Evolutionary conservation across 208 protist genomes (phyloP).

Genomic region (Crithidia fasciculata): DNA sequence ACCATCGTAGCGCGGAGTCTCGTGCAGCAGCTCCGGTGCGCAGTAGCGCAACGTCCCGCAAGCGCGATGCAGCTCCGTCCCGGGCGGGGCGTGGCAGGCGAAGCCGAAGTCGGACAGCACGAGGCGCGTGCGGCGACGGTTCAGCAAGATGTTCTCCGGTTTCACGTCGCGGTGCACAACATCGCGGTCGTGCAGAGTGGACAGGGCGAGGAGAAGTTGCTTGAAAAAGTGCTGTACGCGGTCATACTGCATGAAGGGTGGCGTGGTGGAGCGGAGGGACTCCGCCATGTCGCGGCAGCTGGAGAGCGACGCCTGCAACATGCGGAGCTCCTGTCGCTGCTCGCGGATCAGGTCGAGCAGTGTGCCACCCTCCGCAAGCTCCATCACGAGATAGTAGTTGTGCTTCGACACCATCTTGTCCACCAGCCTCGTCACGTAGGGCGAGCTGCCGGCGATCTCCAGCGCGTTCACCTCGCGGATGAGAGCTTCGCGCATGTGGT

Average conservation of each 20-base stretch:
- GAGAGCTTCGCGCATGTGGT: conserved; percentile 68
- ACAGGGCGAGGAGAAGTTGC: conserved; percentile 75
- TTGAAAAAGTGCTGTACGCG: conserved; percentile 43
- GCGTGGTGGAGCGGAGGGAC: conserved; percentile 11
- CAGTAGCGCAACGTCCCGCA: conserved; percentile 88
- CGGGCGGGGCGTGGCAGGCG: conserved; percentile 63
- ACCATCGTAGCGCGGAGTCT: conserved; percentile 86
- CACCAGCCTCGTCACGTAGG: conserved; percentile 65
- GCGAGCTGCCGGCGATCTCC: conserved; percentile 47
- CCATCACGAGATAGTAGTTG: conserved; percentile 89
- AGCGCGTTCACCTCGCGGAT: conserved; percentile 78
- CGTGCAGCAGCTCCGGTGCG: conserved; percentile 79
- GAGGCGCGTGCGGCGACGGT: conserved; percentile 51
- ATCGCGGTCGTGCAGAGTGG: conserved; percentile 63
- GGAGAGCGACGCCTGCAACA: conserved; percentile 19
- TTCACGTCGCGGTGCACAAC: conserved; percentile 91
- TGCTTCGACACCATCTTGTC: conserved; percentile 76
- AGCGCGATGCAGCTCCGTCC: conserved; percentile 47
- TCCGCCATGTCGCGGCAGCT: conserved; percentile 6
- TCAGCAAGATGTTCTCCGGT: conserved; percentile 86
- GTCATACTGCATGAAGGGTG: conserved; percentile 30
- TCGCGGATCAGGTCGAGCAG: conserved; percentile 64
- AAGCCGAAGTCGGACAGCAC: conserved; percentile 92
- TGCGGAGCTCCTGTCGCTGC: conserved; percentile 32
- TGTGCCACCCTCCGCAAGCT: conserved; percentile 77